phyloP scores from a whole-genome alignment of 495 filamentous ascomycete genomes.

The Thermochaetoides thermophila region DNA sequence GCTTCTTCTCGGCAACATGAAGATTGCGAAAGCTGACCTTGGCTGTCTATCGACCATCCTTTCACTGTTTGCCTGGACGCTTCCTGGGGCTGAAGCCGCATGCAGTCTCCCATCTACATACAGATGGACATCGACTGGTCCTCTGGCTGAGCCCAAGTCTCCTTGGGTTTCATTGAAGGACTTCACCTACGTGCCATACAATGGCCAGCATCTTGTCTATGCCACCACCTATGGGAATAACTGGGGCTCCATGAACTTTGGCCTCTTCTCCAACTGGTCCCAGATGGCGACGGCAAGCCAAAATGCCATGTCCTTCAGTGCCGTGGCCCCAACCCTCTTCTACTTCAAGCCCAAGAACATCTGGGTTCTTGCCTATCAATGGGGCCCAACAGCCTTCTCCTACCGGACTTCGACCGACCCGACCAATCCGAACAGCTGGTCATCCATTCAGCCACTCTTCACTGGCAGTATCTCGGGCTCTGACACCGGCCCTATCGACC shows the following conservation, averaged over 20 bases:
- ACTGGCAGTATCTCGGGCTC: slow-evolving; percentile 35
- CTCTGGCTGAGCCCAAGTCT: slow-evolving; percentile 34
- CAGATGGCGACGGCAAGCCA: slow-evolving; percentile 39
- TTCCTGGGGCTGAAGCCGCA: slow-evolving; percentile 9
- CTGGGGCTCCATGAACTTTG: slow-evolving; percentile 45
- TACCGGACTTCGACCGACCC: slow-evolving; percentile 45
- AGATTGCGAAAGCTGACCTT: too few species aligned
- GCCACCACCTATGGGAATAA: slow-evolving; percentile 27
- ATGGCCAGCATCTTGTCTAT: slow-evolving; percentile 43
- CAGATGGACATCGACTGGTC: slow-evolving; percentile 35
- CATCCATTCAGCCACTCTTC: slow-evolving; percentile 37
- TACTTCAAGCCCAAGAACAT: slow-evolving; percentile 43
- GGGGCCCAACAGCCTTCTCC: slow-evolving; percentile 41
- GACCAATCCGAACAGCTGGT: slow-evolving; percentile 42
- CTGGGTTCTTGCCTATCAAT: slow-evolving; percentile 49
- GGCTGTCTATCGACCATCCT: too few species aligned
- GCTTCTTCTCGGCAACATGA: too few species aligned
- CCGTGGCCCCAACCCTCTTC: slow-evolving; percentile 49
- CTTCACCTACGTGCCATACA: slow-evolving; percentile 38
- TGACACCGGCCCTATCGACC: slow-evolving; percentile 40
- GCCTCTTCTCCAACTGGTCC: slow-evolving; percentile 38
- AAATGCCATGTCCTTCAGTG: slow-evolving; percentile 27
- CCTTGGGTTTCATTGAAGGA: slow-evolving; percentile 44
- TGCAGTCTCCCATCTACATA: slow-evolving; percentile 42
- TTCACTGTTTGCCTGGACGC: too few species aligned